Conservation (phyloP, 768 basidiomycete species). For the Lactifluus piperatus region DNA sequence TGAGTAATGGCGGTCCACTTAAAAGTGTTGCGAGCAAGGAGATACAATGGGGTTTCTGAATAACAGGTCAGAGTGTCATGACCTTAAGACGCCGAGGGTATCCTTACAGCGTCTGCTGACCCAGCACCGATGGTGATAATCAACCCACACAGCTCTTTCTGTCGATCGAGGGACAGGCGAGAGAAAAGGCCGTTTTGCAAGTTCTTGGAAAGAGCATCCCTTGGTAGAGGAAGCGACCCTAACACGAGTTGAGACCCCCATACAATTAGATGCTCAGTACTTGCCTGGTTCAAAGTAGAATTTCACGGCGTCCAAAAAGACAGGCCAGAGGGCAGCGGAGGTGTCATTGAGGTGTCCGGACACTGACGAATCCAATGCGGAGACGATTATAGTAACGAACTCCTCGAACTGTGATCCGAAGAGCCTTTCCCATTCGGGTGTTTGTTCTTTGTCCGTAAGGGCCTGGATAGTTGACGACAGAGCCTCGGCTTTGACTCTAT, state of each 20-base stretch:
- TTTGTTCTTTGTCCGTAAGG: constrained; percentile 23
- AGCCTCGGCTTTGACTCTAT: constrained; percentile 41
- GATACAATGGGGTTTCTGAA: constrained; percentile 29
- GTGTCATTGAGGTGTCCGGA: constrained; percentile 37
- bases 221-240: constrained; percentile 36
- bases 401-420: constrained; percentile 33
- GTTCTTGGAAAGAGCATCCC: constrained; percentile 34
- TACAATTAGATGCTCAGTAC: neutral
- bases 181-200: constrained; percentile 51
- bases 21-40: constrained; percentile 42
- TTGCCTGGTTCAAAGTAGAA: constrained; percentile 41
- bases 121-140: constrained; percentile 47
- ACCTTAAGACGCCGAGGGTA: constrained; percentile 16
- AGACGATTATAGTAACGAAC: constrained; percentile 30
- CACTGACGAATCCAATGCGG: constrained; percentile 45
- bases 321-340: constrained; percentile 40
- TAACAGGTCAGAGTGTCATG: neutral
- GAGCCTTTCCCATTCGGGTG: constrained; percentile 14
- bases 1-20: constrained; percentile 42
- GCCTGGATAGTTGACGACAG: constrained; percentile 50
- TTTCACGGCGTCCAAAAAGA: constrained; percentile 38
- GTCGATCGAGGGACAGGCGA: constrained; percentile 42
- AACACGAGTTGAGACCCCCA: constrained; percentile 4
- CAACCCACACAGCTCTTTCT: constrained; percentile 44
- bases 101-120: constrained; percentile 40